Conservation (phyloP, 1,284 basidiomycete species). For the Ustilago cynodontis region DNA sequence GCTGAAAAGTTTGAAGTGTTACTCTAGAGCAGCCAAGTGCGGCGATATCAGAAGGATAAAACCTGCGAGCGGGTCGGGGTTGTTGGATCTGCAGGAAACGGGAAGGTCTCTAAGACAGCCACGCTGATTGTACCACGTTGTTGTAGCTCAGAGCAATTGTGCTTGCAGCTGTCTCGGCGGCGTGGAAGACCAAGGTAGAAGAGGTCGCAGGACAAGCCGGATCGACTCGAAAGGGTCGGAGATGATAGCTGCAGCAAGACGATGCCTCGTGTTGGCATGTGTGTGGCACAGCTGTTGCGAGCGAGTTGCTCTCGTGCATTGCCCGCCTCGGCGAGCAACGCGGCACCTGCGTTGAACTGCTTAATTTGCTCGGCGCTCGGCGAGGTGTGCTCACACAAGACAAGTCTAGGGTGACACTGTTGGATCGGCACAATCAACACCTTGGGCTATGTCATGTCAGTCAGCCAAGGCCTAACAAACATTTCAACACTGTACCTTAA, state of each 20-base stretch:
- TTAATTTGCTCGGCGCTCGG: neutral
- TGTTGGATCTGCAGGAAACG: conserved; percentile 29
- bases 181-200: conserved; percentile 4
- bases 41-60: conserved; percentile 3
- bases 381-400: neutral
- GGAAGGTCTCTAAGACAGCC: conserved; percentile 7
- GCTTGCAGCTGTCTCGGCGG: conserved; percentile 4
- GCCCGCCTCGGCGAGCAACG: neutral
- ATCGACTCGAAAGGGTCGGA: neutral
- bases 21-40: neutral
- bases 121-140: neutral
- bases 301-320: neutral
- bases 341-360: too few relatives aligned
- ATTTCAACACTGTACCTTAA: neutral
- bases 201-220: neutral
- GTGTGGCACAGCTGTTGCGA: neutral
- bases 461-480: neutral
- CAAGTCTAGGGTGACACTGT: neutral
- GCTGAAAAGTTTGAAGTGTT: neutral
- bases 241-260: conserved; percentile 1
- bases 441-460: neutral
- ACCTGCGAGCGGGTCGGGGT: conserved; percentile 18
- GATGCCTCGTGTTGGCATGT: neutral
- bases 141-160: neutral
- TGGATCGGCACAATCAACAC: too few relatives aligned